Evolutionary conservation across 495 filamentous ascomycete species (phyloP).

Genomic region (Penicillium subrubescens): DNA sequence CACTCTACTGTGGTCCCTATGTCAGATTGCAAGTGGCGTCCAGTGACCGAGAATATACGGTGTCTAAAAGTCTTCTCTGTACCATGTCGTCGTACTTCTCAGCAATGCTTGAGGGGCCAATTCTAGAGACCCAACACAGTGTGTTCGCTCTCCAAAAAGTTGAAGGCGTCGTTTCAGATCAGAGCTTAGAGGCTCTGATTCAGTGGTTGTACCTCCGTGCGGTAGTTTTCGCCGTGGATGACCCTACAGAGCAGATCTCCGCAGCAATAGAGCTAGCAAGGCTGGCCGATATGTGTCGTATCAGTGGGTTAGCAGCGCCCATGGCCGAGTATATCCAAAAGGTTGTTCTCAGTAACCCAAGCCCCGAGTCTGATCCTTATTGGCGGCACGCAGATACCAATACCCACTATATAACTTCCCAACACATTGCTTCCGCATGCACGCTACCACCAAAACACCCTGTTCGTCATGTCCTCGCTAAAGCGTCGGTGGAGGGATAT

Average conservation of each 20-base stretch:
- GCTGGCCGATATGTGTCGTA: conserved; percentile 29
- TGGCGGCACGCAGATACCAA: neutral
- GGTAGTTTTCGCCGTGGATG: neutral
- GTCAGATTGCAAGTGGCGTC: neutral
- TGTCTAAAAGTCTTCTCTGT: conserved; percentile 27
- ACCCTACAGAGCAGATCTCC: conserved; percentile 21
- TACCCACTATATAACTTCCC: neutral
- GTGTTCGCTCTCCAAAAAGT: conserved; percentile 26
- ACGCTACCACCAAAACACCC: neutral
- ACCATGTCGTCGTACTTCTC: conserved; percentile 30
- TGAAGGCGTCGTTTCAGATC: conserved; percentile 28
- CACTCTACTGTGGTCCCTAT: neutral
- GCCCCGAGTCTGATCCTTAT: neutral
- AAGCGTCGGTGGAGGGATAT: conserved; percentile 24
- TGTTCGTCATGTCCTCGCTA: conserved; percentile 16
- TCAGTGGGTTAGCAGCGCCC: conserved; percentile 23
- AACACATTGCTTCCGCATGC: neutral
- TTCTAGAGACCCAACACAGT: conserved; percentile 31
- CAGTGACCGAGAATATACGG: neutral
- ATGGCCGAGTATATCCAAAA: conserved; percentile 8
- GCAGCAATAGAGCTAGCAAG: conserved; percentile 30
- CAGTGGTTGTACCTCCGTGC: conserved; percentile 28
- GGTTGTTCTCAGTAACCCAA: neutral
- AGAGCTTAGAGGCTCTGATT: conserved; percentile 28
- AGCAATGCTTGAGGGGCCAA: conserved; percentile 31